These are phyloP conservation scores for Purshia tridentata DNA, from an alignment of 306 rosid genomes.

Conservation along the genomic window DNA sequence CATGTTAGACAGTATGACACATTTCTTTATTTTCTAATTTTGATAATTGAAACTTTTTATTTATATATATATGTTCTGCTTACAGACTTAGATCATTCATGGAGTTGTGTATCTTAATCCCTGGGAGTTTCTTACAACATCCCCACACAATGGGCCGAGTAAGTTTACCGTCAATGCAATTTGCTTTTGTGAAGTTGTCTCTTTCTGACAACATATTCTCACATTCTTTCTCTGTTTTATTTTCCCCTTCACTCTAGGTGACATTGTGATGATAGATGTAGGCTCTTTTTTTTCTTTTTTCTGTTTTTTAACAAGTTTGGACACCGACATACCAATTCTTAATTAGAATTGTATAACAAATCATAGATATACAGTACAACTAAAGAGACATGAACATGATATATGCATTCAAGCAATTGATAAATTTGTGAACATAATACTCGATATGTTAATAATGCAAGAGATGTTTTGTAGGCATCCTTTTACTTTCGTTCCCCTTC, in stretches of 20 bases:
- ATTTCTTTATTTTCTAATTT: not conserved
- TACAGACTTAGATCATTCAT: conserved; percentile 87
- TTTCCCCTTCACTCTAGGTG: not conserved
- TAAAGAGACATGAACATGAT: too few species aligned
- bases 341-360: not conserved
- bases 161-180: conserved; percentile 28
- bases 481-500: not conserved
- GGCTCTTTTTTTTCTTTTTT: not conserved
- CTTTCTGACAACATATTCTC: not conserved
- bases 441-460: not conserved
- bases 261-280: not conserved
- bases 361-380: not conserved
- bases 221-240: not conserved
- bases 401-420: not conserved
- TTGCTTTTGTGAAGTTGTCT: conserved; percentile 11
- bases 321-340: not conserved
- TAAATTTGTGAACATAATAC: not conserved
- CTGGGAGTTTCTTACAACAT: conserved; percentile 61
- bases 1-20: not conserved
- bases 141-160: conserved; percentile 47
- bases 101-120: conserved; percentile 90
- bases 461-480: not conserved
- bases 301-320: not conserved
- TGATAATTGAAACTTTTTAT: conserved; percentile 20
- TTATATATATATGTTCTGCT: conserved; percentile 17